Conservation (phyloP, 768 basidiomycete species). For the Tricholoma saponaceum region DNA sequence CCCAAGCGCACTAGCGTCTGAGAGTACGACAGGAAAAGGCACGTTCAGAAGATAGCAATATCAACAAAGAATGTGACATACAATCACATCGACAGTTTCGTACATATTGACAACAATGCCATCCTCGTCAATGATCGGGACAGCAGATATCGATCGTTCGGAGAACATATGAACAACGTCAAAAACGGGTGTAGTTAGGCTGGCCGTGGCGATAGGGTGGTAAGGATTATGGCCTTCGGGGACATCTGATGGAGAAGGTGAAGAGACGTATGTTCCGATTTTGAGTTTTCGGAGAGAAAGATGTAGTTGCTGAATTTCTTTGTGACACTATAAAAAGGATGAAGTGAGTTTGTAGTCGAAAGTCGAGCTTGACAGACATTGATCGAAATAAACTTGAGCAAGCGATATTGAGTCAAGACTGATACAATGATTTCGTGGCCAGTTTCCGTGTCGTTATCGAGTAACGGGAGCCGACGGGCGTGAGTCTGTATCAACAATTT, state of each 20-base stretch:
- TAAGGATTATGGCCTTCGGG: constrained; percentile 66
- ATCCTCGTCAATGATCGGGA: constrained; percentile 91
- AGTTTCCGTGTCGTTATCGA: constrained; percentile 91
- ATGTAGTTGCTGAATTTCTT: constrained; percentile 79
- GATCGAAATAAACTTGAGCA: constrained; percentile 97
- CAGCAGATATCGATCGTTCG: constrained; percentile 90
- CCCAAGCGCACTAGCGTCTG: constrained; percentile 93
- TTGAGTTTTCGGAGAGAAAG: constrained; percentile 78
- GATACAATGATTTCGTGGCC: constrained; percentile 95
- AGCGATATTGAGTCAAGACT: constrained; percentile 94
- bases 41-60: background rate
- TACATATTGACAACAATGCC: constrained; percentile 95
- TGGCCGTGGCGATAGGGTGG: constrained; percentile 90
- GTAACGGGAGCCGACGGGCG: constrained; percentile 88
- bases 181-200: constrained; percentile 86
- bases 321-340: constrained; percentile 59
- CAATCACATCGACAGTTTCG: constrained; percentile 98
- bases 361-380: constrained; percentile 55
- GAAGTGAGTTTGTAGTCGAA: constrained; percentile 6
- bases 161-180: constrained; percentile 99
- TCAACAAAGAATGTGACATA: constrained; percentile 36
- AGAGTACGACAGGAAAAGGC: constrained; percentile 7
- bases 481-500: constrained; percentile 91
- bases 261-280: constrained; percentile 89
- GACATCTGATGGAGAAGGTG: constrained; percentile 38